Evolutionary conservation across 257 asterid genomes (phyloP).

Genomic region (Plantago ovata): DNA sequence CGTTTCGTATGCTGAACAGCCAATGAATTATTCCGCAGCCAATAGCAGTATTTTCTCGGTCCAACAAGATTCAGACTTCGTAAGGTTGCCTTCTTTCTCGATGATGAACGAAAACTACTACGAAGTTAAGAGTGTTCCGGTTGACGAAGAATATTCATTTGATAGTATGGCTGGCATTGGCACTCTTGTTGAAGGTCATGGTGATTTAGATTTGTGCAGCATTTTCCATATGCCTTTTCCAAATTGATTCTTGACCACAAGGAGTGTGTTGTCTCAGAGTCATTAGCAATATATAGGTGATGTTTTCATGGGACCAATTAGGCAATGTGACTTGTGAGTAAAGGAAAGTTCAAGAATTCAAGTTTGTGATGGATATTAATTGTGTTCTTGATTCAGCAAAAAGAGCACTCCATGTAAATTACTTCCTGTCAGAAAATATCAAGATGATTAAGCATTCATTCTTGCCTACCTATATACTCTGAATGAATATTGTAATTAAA

Average conservation of each 20-base stretch:
- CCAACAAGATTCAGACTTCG: slow-evolving; percentile 27
- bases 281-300: slow-evolving; percentile 3
- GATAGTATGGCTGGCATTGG: slow-evolving; percentile 19
- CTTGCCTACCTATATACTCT: neutral
- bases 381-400: no score
- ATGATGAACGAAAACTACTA: slow-evolving; percentile 20
- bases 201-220: slow-evolving; percentile 30
- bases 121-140: slow-evolving; percentile 19
- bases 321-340: no score
- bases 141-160: slow-evolving; percentile 22
- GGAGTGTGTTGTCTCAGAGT: neutral
- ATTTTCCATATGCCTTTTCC: slow-evolving; percentile 25
- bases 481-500: no score
- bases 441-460: neutral
- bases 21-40: slow-evolving; percentile 21
- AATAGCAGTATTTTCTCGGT: slow-evolving; percentile 9
- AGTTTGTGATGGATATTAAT: no score
- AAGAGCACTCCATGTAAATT: neutral
- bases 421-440: neutral
- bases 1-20: slow-evolving; percentile 10
- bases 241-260: slow-evolving; percentile 1
- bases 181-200: neutral
- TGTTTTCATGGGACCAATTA: no score
- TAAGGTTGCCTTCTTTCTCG: slow-evolving; percentile 20
- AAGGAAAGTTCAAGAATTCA: no score